These are phyloP conservation scores for Aspergillus panamensis DNA, from an alignment of 495 filamentous ascomycete species.

Conservation along the genomic window DNA sequence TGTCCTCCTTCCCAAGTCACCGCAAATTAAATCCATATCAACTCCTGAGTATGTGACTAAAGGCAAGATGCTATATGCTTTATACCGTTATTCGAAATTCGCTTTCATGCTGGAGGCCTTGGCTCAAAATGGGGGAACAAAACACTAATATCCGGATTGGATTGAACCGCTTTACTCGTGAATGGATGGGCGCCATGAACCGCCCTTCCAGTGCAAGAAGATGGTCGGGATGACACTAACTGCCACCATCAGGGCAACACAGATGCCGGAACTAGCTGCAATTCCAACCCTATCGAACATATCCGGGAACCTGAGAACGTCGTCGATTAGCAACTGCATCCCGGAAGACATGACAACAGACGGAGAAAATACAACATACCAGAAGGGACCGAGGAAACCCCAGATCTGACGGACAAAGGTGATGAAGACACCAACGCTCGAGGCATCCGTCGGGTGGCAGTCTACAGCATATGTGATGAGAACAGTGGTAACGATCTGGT, in stretches of 20 bases:
- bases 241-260: conserved; percentile 40
- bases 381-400: conserved; percentile 60
- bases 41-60: too few species aligned
- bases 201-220: conserved; percentile 35
- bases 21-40: too few species aligned
- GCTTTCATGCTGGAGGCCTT: neutral
- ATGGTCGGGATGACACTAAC: conserved; percentile 47
- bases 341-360: neutral
- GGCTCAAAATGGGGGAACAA: neutral
- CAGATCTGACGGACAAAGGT: conserved; percentile 52
- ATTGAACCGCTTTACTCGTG: neutral
- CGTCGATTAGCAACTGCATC: conserved; percentile 9
- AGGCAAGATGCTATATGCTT: too few species aligned
- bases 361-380: conserved; percentile 28
- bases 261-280: conserved; percentile 40
- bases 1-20: too few species aligned
- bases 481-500: conserved; percentile 56
- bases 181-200: conserved; percentile 21
- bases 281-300: conserved; percentile 49
- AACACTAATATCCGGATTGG: neutral
- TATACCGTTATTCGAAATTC: neutral
- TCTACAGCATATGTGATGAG: conserved; percentile 56
- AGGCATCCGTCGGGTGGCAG: conserved; percentile 46
- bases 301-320: conserved; percentile 47
- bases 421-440: conserved; percentile 55